Evolutionary conservation across 2,329 filamentous ascomycete genomes (phyloP).

Genomic region (Penicillium sp.): DNA sequence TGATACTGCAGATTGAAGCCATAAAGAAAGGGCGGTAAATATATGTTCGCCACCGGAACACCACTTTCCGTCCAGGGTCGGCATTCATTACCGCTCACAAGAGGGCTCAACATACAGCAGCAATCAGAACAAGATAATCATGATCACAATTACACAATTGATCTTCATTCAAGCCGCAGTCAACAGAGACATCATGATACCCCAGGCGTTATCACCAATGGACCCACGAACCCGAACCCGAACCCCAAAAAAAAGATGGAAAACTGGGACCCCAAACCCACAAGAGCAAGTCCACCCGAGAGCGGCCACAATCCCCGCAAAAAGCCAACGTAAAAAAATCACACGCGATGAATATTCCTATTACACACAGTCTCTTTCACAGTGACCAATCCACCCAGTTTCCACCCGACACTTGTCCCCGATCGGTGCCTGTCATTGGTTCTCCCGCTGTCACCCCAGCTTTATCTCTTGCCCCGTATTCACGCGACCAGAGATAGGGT

Average conservation of each 20-base stretch:
- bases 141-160: not conserved
- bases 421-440: constrained; percentile 13
- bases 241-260: not conserved
- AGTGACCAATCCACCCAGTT: constrained; percentile 20
- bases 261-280: constrained; percentile 11
- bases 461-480: constrained; percentile 23
- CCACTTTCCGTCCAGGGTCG: not conserved
- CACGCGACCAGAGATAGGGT: constrained; percentile 1
- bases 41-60: not conserved
- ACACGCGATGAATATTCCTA: constrained; percentile 18
- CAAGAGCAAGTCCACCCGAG: constrained; percentile 33
- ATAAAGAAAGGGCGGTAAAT: not conserved
- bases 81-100: not conserved
- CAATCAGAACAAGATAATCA: not conserved
- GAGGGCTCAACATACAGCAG: not conserved
- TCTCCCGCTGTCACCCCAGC: constrained; percentile 7
- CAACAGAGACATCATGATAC: not conserved
- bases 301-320: constrained; percentile 14
- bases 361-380: constrained; percentile 12
- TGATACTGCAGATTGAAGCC: not conserved
- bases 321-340: constrained; percentile 13
- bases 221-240: not conserved
- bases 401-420: constrained; percentile 3
- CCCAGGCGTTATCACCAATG: not conserved
- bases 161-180: not conserved